Evolutionary conservation across 2,329 filamentous ascomycete genomes (phyloP).

Genomic region (Emergomyces pasteurianus): DNA sequence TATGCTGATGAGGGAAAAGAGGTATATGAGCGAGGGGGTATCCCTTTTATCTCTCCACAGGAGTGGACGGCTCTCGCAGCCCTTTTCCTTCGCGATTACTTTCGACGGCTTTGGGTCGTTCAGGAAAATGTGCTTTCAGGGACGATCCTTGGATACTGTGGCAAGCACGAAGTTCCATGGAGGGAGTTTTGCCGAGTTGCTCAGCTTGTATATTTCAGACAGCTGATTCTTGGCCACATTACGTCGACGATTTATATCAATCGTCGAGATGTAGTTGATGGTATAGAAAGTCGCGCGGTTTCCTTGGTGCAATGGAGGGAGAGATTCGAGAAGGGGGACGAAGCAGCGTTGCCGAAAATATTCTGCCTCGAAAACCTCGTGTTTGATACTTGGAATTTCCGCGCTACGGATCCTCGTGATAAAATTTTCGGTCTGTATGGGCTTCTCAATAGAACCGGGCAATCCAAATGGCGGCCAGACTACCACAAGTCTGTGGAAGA

Average conservation of each 20-base stretch:
- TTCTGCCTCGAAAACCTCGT: conserved; percentile 6
- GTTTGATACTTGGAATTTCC: conserved; percentile 8
- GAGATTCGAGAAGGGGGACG: neutral
- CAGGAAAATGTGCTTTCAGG: conserved; percentile 14
- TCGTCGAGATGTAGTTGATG: neutral
- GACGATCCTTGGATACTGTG: conserved; percentile 9
- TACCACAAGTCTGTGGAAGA: conserved; percentile 8
- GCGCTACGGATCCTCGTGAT: conserved; percentile 8
- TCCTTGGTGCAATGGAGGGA: conserved; percentile 6
- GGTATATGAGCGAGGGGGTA: conserved; percentile 2
- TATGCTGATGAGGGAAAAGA: neutral
- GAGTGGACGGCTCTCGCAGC: conserved; percentile 8
- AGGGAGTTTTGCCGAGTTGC: conserved; percentile 5
- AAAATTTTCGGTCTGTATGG: conserved; percentile 9
- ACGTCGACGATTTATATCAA: conserved; percentile 4
- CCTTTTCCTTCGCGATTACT: conserved; percentile 13
- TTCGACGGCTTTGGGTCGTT: conserved; percentile 15
- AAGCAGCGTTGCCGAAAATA: neutral
- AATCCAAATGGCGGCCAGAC: conserved; percentile 2
- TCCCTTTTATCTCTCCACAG: conserved; percentile 6
- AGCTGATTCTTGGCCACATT: neutral
- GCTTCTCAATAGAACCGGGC: conserved; percentile 1
- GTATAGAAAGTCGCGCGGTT: conserved; percentile 2
- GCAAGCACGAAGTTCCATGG: conserved; percentile 7
- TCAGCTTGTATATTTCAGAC: conserved; percentile 2